Percentiles rank a stretch among this genome's conserved stretches.
Conservation (phyloP, 1,284 basidiomycete species). For the Cryptococcus jaspeensis region DNA sequence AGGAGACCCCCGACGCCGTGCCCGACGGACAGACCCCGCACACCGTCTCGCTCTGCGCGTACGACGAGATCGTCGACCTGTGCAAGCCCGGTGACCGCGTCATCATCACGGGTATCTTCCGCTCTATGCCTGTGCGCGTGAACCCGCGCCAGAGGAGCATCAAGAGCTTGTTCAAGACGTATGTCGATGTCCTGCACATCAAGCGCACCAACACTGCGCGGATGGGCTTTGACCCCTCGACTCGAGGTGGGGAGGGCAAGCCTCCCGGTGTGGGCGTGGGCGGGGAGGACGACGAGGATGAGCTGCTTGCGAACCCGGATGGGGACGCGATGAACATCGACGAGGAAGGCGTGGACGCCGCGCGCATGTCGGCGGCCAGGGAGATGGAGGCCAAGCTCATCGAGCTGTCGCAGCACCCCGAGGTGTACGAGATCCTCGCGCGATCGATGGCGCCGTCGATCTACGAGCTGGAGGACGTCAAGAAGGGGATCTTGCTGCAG, state of each 20-base stretch:
- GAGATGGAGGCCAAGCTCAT: conserved; percentile 63
- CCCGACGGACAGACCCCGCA: conserved; percentile 98
- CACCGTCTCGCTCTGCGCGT: conserved; percentile 91
- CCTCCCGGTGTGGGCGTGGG: conserved; percentile 78
- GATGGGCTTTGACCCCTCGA: conserved; percentile 77
- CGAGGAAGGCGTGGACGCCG: conserved; percentile 57
- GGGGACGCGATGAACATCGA: conserved; percentile 33
- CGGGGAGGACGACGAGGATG: conserved; percentile 71
- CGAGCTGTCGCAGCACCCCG: conserved; percentile 69
- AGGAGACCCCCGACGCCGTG: conserved; percentile 96
- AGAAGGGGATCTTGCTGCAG: conserved; percentile 95
- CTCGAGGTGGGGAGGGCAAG: conserved; percentile 58
- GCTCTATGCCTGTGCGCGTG: conserved; percentile 87
- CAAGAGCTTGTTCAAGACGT: conserved; percentile 95
- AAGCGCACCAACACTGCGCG: conserved; percentile 68
- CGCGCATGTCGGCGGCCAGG: conserved; percentile 42
- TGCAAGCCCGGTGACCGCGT: conserved; percentile 93
- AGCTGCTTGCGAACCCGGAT: conserved; percentile 52
- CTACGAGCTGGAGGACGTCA: conserved; percentile 98
- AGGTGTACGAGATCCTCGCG: conserved; percentile 84
- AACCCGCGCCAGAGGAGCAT: conserved; percentile 88
- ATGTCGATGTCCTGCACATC: conserved; percentile 91
- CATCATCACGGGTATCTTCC: conserved; percentile 88
- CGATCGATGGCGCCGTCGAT: conserved; percentile 89
- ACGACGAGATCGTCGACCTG: conserved; percentile 95